Percentiles rank a stretch among this genome's conserved stretches.
Conservation (phyloP, 495 filamentous ascomycete species). For the Hypoxylon intermedium region DNA sequence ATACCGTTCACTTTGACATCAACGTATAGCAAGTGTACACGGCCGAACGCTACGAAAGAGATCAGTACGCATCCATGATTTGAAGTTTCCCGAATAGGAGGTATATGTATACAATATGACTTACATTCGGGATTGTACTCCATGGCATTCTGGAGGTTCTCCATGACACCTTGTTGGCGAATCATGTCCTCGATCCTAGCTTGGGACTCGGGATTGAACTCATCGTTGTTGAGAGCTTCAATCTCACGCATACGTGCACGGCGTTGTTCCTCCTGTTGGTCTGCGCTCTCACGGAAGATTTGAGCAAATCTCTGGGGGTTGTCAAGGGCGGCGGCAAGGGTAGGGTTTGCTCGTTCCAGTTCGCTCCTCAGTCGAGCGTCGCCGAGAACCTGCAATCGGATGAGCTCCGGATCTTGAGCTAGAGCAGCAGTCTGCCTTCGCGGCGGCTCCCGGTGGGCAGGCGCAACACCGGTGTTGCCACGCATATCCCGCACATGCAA, state of each 20-base stretch:
- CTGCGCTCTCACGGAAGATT: slow-evolving; percentile 67
- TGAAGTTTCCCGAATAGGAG: slow-evolving; percentile 1
- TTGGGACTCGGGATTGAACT: slow-evolving; percentile 90
- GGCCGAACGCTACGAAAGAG: slow-evolving; percentile 75
- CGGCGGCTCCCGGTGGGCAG: slow-evolving; percentile 39
- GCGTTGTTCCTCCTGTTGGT: slow-evolving; percentile 72
- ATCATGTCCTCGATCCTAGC: slow-evolving; percentile 96
- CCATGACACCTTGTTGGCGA: slow-evolving; percentile 87
- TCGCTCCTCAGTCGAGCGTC: slow-evolving; percentile 74
- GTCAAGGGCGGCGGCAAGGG: slow-evolving; percentile 78
- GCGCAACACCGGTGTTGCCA: slow-evolving; percentile 48
- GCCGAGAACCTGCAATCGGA: slow-evolving; percentile 80
- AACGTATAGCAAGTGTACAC: slow-evolving; percentile 95
- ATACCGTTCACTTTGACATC: slow-evolving; percentile 92
- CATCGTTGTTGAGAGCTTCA: slow-evolving; percentile 79
- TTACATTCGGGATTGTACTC: slow-evolving; percentile 96
- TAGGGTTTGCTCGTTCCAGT: slow-evolving; percentile 71
- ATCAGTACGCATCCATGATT: slow-evolving; percentile 6
- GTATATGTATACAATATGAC: slow-evolving; percentile 14
- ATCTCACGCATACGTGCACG: slow-evolving; percentile 81
- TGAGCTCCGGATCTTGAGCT: slow-evolving; percentile 75
- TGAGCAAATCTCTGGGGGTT: slow-evolving; percentile 77
- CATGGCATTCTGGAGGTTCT: slow-evolving; percentile 93
- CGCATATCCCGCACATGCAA: slow-evolving; percentile 73
- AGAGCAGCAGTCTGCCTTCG: slow-evolving; percentile 36